phyloP scores from a whole-genome alignment of 768 basidiomycete genomes.

The Daedalea quercina region DNA sequence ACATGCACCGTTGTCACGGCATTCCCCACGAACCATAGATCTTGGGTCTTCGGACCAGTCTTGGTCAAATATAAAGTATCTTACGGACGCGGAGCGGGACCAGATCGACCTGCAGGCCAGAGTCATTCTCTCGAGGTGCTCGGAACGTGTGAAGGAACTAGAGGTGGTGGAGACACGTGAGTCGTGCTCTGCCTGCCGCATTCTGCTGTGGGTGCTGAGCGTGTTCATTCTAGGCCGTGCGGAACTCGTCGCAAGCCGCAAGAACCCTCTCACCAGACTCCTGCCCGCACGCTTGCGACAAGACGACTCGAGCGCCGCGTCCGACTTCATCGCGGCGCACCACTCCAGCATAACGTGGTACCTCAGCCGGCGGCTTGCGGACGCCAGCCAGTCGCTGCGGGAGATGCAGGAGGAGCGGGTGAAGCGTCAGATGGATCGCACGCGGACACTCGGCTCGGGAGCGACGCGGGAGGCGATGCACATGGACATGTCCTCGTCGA shows the following conservation, averaged over 20 bases:
- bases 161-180: slow-evolving; percentile 85
- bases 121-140: slow-evolving; percentile 77
- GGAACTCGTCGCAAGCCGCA: slow-evolving; percentile 57
- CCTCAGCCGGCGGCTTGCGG: slow-evolving; percentile 73
- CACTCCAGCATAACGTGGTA: slow-evolving; percentile 91
- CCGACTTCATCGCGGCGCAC: slow-evolving; percentile 81
- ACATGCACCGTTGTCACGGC: slow-evolving; percentile 43
- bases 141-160: slow-evolving; percentile 82
- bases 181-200: slow-evolving; percentile 22
- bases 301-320: slow-evolving; percentile 48
- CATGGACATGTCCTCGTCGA: slow-evolving; percentile 20
- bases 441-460: slow-evolving; percentile 76
- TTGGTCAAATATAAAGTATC: slow-evolving; percentile 60
- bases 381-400: slow-evolving; percentile 71
- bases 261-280: slow-evolving; percentile 60
- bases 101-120: slow-evolving; percentile 93
- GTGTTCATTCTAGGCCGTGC: slow-evolving; percentile 43
- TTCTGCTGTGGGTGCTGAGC: not conserved
- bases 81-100: slow-evolving; percentile 89
- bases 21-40: slow-evolving; percentile 49
- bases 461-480: slow-evolving; percentile 57
- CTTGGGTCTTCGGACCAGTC: slow-evolving; percentile 36
- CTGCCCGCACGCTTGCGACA: slow-evolving; percentile 66
- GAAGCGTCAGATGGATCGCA: slow-evolving; percentile 79
- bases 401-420: slow-evolving; percentile 94